phyloP scores from a whole-genome alignment of 345 rosid species.

The Aegle marmelos region DNA sequence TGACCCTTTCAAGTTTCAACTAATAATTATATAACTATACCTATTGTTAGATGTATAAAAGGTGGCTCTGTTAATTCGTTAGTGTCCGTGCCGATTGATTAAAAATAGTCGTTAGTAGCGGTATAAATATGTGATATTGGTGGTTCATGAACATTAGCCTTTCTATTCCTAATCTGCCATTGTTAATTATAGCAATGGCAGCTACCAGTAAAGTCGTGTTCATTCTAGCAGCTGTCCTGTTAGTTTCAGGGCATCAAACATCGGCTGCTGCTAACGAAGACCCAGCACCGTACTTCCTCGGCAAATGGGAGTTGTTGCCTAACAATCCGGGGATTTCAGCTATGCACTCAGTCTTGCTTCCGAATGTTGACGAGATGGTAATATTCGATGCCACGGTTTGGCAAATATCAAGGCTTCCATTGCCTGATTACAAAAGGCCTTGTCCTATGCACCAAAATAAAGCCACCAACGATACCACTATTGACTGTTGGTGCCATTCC shows the following conservation, averaged over 20 bases:
- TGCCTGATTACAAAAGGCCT: slow-evolving; percentile 24
- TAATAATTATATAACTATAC: neutral
- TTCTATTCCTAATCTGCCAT: neutral
- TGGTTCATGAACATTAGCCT: neutral
- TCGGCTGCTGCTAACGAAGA: neutral
- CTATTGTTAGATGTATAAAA: neutral
- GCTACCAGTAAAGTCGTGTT: neutral
- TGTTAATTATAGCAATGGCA: neutral
- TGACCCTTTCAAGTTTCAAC: too few species aligned
- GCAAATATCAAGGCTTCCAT: slow-evolving; percentile 39
- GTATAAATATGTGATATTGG: neutral
- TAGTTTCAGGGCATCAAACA: neutral
- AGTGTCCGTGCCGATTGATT: neutral
- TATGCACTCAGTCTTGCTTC: slow-evolving; percentile 80
- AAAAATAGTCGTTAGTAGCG: neutral
- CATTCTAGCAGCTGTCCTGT: neutral
- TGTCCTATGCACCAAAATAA: slow-evolving; percentile 22
- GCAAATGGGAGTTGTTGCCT: slow-evolving; percentile 56
- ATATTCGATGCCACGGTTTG: slow-evolving; percentile 24
- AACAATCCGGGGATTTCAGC: slow-evolving; percentile 72
- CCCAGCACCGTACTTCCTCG: slow-evolving; percentile 23
- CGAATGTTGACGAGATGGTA: slow-evolving; percentile 51
- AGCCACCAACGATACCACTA: neutral
- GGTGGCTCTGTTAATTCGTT: neutral
- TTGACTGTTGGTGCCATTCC: slow-evolving; percentile 74